Evolutionary conservation across 208 protist species (phyloP).

Genomic region (Entamoeba moshkovskii): DNA sequence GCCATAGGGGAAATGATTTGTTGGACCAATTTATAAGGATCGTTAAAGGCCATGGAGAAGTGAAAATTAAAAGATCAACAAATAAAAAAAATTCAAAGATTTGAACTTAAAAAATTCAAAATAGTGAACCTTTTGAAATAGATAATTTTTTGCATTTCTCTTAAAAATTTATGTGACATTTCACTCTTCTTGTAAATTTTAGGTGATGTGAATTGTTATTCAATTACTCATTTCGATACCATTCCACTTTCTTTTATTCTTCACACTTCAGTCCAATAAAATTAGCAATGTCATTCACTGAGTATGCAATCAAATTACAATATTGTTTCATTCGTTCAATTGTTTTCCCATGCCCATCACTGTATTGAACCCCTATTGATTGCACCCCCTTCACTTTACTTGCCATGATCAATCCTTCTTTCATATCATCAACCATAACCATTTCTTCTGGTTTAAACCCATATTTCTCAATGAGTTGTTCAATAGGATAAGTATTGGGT

Average conservation of each 20-base stretch:
- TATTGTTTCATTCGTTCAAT: not conserved
- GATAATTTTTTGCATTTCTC: too few relatives aligned
- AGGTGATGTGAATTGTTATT: not conserved
- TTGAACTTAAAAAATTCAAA: too few relatives aligned
- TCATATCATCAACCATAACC: not conserved
- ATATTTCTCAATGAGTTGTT: not conserved
- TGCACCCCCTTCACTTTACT: not conserved
- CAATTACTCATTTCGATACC: not conserved
- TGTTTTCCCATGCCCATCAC: not conserved
- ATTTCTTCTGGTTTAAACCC: not conserved
- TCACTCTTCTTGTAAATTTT: too few relatives aligned
- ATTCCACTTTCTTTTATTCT: not conserved
- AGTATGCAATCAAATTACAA: not conserved
- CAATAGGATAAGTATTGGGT: not conserved
- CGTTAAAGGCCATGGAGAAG: not conserved
- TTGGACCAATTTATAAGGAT: not conserved
- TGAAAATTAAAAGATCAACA: too few relatives aligned
- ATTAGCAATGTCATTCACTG: not conserved
- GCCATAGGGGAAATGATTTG: not conserved
- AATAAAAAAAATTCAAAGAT: too few relatives aligned
- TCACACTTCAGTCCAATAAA: not conserved
- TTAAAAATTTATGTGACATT: too few relatives aligned
- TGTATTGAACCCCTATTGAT: not conserved
- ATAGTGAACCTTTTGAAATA: too few relatives aligned
- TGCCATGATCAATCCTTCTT: not conserved